phyloP scores from a whole-genome alignment of 768 basidiomycete species.

The Amanita pseudoporphyria region DNA sequence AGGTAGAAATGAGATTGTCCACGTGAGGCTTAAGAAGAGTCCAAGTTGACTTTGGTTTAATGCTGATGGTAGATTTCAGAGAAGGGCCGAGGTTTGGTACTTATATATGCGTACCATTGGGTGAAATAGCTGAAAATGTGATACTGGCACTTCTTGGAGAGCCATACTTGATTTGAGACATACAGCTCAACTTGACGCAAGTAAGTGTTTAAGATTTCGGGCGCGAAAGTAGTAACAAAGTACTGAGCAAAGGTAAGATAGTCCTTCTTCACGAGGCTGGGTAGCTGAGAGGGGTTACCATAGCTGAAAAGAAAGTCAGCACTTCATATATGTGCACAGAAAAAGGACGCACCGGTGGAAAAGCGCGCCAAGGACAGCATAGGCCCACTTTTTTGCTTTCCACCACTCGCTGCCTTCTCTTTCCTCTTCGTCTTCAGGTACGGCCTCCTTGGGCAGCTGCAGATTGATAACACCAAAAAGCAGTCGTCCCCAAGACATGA shows the following conservation, averaged over 20 bases:
- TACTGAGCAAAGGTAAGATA: constrained; percentile 69
- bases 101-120: constrained; percentile 54
- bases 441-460: constrained; percentile 49
- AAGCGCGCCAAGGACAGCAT: constrained; percentile 64
- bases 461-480: constrained; percentile 75
- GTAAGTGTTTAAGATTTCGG: constrained; percentile 80
- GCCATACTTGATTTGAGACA: constrained; percentile 67
- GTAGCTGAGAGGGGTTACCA: constrained; percentile 84
- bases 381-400: constrained; percentile 93
- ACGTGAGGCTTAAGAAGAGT: constrained; percentile 78
- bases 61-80: constrained; percentile 29
- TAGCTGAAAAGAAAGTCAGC: constrained; percentile 34
- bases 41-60: constrained; percentile 94
- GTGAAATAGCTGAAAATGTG: constrained; percentile 81
- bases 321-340: not conserved
- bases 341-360: constrained; percentile 51
- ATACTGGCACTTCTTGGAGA: constrained; percentile 77
- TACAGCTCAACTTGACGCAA: constrained; percentile 62
- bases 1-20: constrained; percentile 64
- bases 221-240: constrained; percentile 71
- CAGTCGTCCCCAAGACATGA: constrained; percentile 84
- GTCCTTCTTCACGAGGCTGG: constrained; percentile 55
- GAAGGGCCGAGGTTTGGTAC: not conserved
- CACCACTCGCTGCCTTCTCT: constrained; percentile 81
- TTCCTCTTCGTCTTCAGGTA: constrained; percentile 67